phyloP scores from a whole-genome alignment of 2,329 filamentous ascomycete genomes.

The Aspergillus sergii region DNA sequence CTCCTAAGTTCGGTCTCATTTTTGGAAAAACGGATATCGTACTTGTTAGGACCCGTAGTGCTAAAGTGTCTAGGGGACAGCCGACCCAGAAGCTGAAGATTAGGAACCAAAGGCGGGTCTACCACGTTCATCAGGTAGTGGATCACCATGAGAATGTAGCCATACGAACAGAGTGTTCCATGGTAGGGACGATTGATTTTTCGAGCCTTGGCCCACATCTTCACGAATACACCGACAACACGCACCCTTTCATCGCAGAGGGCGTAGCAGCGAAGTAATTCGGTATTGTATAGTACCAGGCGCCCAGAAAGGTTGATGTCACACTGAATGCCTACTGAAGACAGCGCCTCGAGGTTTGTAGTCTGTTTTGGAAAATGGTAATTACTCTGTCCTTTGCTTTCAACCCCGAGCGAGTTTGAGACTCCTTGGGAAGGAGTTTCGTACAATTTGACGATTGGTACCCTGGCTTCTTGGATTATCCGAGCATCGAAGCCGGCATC shows the following conservation, averaged over 20 bases:
- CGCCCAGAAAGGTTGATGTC: background rate
- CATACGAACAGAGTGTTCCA: constrained; percentile 1
- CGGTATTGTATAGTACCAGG: background rate
- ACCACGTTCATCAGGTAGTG: background rate
- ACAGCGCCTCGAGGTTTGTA: background rate
- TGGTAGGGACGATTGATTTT: background rate
- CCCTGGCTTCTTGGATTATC: background rate
- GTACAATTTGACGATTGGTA: background rate
- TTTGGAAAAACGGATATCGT: constrained; percentile 59
- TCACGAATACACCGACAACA: background rate
- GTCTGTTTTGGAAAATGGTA: background rate
- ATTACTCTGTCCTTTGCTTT: background rate
- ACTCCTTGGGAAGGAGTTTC: background rate
- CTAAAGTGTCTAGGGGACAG: background rate
- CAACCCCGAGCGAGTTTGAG: too few species aligned
- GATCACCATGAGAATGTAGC: constrained; percentile 2
- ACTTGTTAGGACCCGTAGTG: background rate
- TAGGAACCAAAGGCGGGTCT: background rate
- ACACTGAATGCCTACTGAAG: background rate
- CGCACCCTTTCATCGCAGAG: background rate
- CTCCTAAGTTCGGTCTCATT: constrained; percentile 69
- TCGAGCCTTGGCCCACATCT: constrained; percentile 3
- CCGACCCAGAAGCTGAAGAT: background rate
- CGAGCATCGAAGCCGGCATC: background rate
- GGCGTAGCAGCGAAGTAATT: constrained; percentile 1